phyloP scores from a whole-genome alignment of 805 yeast genomes.

The Kluyveromyces nonfermentans region DNA sequence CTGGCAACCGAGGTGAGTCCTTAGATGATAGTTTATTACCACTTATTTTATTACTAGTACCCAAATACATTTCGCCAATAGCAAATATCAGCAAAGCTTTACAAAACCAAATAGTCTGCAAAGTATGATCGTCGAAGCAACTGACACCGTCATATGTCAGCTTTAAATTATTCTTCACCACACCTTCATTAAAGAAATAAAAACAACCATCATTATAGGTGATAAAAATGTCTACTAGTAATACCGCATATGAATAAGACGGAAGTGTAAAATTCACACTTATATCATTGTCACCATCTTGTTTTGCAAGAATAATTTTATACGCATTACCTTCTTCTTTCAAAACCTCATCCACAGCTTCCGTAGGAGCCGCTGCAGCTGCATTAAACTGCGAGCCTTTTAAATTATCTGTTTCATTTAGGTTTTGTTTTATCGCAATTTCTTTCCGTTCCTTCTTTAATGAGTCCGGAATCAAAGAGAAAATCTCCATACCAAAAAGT shows the following conservation, averaged over 20 bases:
- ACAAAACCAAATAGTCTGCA: conserved; percentile 76
- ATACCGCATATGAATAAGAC: conserved; percentile 65
- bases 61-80: conserved; percentile 74
- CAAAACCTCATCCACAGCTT: conserved; percentile 42
- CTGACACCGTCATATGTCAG: conserved; percentile 45
- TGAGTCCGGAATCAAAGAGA: conserved; percentile 44
- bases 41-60: conserved; percentile 56
- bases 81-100: conserved; percentile 66
- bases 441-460: conserved; percentile 13
- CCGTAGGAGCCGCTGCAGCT: conserved; percentile 6
- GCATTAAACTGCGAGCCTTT: neutral
- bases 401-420: neutral
- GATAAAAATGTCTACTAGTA: conserved; percentile 65
- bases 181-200: conserved; percentile 75
- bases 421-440: neutral
- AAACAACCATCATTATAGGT: conserved; percentile 79
- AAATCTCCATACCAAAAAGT: conserved; percentile 67
- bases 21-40: conserved; percentile 30
- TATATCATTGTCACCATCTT: conserved; percentile 34
- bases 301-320: conserved; percentile 55
- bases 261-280: conserved; percentile 67
- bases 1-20: conserved; percentile 49
- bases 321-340: conserved; percentile 75
- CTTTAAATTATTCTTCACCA: conserved; percentile 57
- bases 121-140: conserved; percentile 40